Base-by-base conservation (phyloP, 2,329 filamentous ascomycete species). In the Diplodia intermedia region DNA sequence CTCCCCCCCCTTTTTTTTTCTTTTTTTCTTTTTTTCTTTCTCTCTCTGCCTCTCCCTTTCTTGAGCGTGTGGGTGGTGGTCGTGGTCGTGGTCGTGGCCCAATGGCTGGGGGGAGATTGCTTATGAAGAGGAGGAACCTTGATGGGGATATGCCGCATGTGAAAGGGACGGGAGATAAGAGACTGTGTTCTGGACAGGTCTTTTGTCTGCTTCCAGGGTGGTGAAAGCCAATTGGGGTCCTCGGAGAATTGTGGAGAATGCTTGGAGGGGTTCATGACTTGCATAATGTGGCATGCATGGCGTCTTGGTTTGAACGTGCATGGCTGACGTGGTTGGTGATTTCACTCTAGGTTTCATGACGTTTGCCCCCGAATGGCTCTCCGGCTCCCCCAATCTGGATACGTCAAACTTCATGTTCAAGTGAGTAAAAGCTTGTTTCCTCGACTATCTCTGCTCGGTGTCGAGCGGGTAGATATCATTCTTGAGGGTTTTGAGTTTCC, bases 311-410 rank as follows among this genome's bases (percentile, higher is more conserved):
- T 73, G 69, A 72, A 61, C 29, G 18, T 29, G 47, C 69, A 71
- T 57, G 70, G 74, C 77, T 79, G 77, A 79, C 76, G 75, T 79
- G 73, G 71, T n/a, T 77, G 75, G 74, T 75, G 75, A 73, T 71
- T 72, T 49, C 11, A n/a, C 29, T 62, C 40, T 63, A 82, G 80
- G 84, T 31, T 89, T 85, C 75, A 89, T 89, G 86, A 89, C 88
- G 0, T 90, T 90, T 76, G 85, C 83, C 50, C 88, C 88, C 40
- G 88, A 90, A 75, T 90, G 87, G 88, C 75, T 90, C 71, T 86
- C 82, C 2, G 87, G 86, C 0, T 86, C 80, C 56, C 79, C 83
- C 18, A 86, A 86, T 72, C 77, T 90, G 67, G 84, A 87, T 69
- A 87, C 84, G 0, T 82, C 81, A 36, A 87, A 89, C 70, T 86